phyloP scores from a whole-genome alignment of 768 basidiomycete species.

The Termitomyces sp. region DNA sequence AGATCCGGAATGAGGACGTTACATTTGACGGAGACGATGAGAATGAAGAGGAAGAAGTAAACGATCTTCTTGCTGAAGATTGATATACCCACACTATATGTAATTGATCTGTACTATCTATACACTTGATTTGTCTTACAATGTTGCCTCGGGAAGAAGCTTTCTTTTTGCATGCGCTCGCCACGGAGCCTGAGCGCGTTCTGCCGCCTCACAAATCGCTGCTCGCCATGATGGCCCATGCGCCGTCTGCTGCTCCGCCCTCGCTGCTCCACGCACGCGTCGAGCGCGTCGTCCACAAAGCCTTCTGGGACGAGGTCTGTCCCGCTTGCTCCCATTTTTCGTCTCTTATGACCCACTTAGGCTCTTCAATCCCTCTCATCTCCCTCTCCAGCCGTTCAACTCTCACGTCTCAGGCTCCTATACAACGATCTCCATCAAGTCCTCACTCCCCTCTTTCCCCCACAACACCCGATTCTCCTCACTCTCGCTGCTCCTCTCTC shows the following conservation, averaged over 20 bases:
- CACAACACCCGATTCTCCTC: conserved; percentile 40
- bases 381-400: conserved; percentile 51
- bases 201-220: conserved; percentile 73
- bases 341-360: conserved; percentile 24
- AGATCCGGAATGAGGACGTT: conserved; percentile 26
- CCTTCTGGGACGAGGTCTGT: conserved; percentile 73
- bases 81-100: not conserved
- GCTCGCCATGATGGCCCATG: conserved; percentile 47
- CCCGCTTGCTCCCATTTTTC: not conserved
- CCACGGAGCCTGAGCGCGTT: conserved; percentile 51
- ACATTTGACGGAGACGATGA: conserved; percentile 34
- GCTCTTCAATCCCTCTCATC: conserved; percentile 51
- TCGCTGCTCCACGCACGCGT: conserved; percentile 33
- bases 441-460: conserved; percentile 54
- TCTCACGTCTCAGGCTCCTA: conserved; percentile 50
- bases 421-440: conserved; percentile 48
- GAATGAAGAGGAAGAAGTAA: conserved; percentile 51
- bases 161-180: conserved; percentile 64
- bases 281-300: conserved; percentile 50
- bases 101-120: conserved; percentile 5
- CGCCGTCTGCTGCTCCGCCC: not conserved
- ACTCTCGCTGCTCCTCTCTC: conserved; percentile 53
- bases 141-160: conserved; percentile 47
- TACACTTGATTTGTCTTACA: not conserved
- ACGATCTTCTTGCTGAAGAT: conserved; percentile 34